These are phyloP conservation scores for Rubroshorea leprosula DNA, from an alignment of 345 rosid genomes.

Conservation along the genomic window DNA sequence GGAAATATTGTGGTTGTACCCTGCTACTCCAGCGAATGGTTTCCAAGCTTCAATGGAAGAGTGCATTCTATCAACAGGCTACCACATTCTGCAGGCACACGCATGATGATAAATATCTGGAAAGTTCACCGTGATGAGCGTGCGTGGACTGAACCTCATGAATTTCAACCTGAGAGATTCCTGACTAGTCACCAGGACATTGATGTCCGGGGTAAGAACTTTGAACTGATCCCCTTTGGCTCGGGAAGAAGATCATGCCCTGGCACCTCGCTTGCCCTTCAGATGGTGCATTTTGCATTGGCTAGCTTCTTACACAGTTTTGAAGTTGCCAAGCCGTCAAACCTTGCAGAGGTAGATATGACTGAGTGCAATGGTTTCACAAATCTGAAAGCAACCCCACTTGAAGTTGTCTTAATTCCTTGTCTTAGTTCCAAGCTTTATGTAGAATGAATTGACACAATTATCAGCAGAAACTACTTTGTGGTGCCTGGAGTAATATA, in stretches of 20 bases:
- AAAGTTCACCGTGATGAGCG: conserved; percentile 6
- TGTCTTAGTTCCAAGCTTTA: conserved; percentile 22
- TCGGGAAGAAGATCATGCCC: conserved; percentile 36
- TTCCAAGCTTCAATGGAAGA: background rate
- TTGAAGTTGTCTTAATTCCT: conserved; percentile 29
- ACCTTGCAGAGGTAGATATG: conserved; percentile 28
- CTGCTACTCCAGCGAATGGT: background rate
- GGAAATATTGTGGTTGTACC: conserved; percentile 36
- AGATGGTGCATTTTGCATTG: conserved; percentile 27
- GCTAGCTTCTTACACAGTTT: conserved; percentile 39
- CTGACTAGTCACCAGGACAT: conserved; percentile 1
- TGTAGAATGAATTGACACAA: background rate
- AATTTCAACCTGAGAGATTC: conserved; percentile 9
- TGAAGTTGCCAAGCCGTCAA: conserved; percentile 20
- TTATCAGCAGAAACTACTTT: background rate
- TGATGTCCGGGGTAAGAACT: conserved; percentile 28
- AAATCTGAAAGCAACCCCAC: conserved; percentile 36
- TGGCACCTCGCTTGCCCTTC: conserved; percentile 21
- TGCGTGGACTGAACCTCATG: conserved; percentile 5
- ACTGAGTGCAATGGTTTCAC: conserved; percentile 23
- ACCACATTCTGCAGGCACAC: conserved; percentile 4
- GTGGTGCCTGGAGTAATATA: too few relatives aligned
- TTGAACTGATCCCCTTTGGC: conserved; percentile 33
- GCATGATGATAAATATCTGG: conserved; percentile 8
- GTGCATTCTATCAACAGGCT: conserved; percentile 11